Base-by-base conservation (phyloP, 1,284 basidiomycete species). In the Trichosporon coremiiforme region DNA sequence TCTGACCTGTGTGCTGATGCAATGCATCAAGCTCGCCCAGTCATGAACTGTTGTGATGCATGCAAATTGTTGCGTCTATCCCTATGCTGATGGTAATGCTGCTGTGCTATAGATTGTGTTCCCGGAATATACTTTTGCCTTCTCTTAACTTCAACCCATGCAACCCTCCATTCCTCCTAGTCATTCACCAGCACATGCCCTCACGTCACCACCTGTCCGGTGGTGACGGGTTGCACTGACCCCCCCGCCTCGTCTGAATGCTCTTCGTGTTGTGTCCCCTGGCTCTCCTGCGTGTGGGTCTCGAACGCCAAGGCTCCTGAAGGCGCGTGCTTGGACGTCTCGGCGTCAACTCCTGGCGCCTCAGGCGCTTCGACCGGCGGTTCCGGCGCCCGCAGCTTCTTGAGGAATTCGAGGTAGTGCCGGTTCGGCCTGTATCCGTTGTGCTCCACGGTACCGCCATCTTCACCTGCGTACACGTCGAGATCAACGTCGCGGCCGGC, bases 401-500 rank as follows among this genome's bases (percentile, higher is more conserved):
- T 68, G 36, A 67, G 63, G 38, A 67, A 73, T 1, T 65, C 41
- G 64, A 41, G 67, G 68, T 65, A 70, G 2, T 47, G 55, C n/a
- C 63, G 55, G 10, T 45, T 67, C 5, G 69, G 69, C 67, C 57
- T 63, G 66, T 70, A 73, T 4, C 66, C 71, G 6, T 64, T 36
- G 41, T 55, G 41, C 55, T n/a, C 41, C 2, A 17, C 22, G 3
- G 65, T 55, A 6, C 64, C 71, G 5, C 36, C 60, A 8, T 47
- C 55, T 33, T 22, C 29, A 6, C 15, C 1, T 13, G 38, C 25
- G 36, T 55, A 68, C 17, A 55, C 62, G 8, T 36, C 20, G 35
- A 76, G 63, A 72, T 81, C 77, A n/a, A 77, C 72, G 31, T 72
- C 62, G 47, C 67, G 68, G 17, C 78, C 78, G 6, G 66, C 64